Base-by-base conservation (phyloP, 768 basidiomycete genomes). In the Rubroboletus pulcherrimus region DNA sequence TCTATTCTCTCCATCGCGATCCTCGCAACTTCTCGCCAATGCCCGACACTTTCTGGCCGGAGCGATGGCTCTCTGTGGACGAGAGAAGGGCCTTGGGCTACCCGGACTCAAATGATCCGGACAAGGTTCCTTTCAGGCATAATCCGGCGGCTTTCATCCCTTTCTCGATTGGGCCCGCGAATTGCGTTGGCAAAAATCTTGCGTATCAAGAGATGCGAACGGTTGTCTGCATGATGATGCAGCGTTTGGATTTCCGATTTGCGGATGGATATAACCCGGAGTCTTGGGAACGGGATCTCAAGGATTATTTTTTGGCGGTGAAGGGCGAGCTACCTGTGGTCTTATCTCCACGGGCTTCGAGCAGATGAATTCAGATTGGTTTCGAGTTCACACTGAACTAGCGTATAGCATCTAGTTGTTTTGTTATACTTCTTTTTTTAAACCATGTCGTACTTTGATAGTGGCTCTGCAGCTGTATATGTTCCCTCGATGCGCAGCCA, bases 1-100 rank as follows among this genome's bases (percentile, higher is more conserved):
- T 61, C 24, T 81, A 77, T 59, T 66, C 70, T 42, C 60, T 82
- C 17, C 80, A 81, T 53, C 75, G 80, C 15, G 74, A 78, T 60
- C 71, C 76, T 17, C 71, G 74, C 2, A 65, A 80, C 64, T 82
- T 82, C 60, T 75, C 75, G 0, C 77, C 77, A 0, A 62, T 71
- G 44, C 78, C 81, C 5, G 68, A 78, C 29, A 26, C 61, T 7
- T 81, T 81, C 69, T 61, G 76, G 58, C 77, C 77, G 2, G 77
- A 78, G 35, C 72, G 77, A 41, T 78, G 77, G 77, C 70, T 78
- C 4, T 66, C 62, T 38, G 56, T 49, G 26, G 63, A 69, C 40
- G 68, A 70, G 49, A 59, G 68, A 37, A 62, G 55, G 33, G 42
- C 55, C 1, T 56, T 72, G 55, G 57, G 64, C 7, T 67, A 67